Evolutionary conservation across 352 stramenopile genomes (phyloP).

Genomic region (Peronospora tabacina): DNA sequence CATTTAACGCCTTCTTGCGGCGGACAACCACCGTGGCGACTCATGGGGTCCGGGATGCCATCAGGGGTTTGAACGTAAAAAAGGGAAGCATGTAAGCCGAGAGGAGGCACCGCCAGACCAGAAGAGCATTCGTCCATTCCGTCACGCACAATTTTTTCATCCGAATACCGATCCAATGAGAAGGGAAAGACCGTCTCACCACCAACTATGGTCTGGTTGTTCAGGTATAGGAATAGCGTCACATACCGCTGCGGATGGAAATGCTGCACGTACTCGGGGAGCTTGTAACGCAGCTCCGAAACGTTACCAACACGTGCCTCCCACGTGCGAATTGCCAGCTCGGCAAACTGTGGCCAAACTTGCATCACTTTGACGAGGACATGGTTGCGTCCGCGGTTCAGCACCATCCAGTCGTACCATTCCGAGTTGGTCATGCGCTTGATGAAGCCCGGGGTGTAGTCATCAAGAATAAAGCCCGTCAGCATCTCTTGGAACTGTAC

Average conservation of each 20-base stretch:
- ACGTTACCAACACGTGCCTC: constrained; percentile 36
- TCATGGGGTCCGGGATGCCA: constrained; percentile 67
- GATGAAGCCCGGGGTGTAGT: constrained; percentile 49
- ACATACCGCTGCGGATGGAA: constrained; percentile 91
- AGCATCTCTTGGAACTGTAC: constrained; percentile 57
- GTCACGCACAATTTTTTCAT: constrained; percentile 57
- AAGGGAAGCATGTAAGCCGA: constrained; percentile 62
- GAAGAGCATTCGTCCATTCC: constrained; percentile 79
- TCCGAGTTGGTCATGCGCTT: constrained; percentile 50
- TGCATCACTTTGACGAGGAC: constrained; percentile 61
- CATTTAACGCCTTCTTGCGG: constrained; percentile 81
- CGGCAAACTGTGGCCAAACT: constrained; percentile 46
- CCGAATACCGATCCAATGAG: constrained; percentile 62
- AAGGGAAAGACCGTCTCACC: constrained; percentile 97
- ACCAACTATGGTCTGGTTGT: constrained; percentile 90
- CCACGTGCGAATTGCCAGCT: constrained; percentile 65
- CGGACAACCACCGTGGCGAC: constrained; percentile 75
- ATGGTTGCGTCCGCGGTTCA: constrained; percentile 54
- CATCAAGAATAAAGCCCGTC: constrained; percentile 54
- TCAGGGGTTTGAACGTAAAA: constrained; percentile 83
- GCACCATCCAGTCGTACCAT: constrained; percentile 68
- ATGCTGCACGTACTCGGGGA: constrained; percentile 62
- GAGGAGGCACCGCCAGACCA: constrained; percentile 64
- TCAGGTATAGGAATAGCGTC: constrained; percentile 96
- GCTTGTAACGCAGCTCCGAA: constrained; percentile 43